phyloP scores from a whole-genome alignment of 1,284 basidiomycete genomes.

The Cutaneotrichosporon sp. region DNA sequence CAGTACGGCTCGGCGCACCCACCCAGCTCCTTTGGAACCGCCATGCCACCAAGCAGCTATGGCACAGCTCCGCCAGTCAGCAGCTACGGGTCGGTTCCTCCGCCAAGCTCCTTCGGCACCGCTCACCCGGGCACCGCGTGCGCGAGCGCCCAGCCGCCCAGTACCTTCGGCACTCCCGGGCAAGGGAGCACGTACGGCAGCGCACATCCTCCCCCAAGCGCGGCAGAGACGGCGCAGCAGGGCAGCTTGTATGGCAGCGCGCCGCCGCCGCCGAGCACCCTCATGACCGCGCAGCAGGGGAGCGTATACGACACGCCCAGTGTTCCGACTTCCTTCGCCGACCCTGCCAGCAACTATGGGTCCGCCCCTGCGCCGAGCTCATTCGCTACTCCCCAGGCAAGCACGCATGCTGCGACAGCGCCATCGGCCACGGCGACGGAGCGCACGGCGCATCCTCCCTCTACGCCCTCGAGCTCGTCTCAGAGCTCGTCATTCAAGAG shows the following conservation, averaged over 20 bases:
- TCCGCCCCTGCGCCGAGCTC: background rate
- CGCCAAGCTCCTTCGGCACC: background rate
- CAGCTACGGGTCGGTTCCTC: background rate
- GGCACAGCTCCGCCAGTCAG: background rate
- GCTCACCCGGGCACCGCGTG: too few relatives aligned
- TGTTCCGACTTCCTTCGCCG: background rate
- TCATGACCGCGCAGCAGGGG: background rate
- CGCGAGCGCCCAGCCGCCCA: background rate
- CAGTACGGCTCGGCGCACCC: background rate
- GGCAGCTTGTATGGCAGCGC: background rate
- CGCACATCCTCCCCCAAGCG: background rate
- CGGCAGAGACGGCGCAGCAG: background rate
- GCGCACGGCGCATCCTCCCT: background rate
- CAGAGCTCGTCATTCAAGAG: background rate
- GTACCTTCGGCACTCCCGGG: background rate
- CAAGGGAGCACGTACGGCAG: slow-evolving; percentile 3
- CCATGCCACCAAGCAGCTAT: slow-evolving; percentile 5
- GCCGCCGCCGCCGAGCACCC: background rate
- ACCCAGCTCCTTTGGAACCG: background rate
- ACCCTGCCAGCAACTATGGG: background rate
- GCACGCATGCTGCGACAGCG: background rate
- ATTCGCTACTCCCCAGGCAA: background rate
- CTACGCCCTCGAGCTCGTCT: background rate
- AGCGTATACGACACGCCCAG: background rate
- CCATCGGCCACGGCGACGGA: background rate